Evolutionary conservation across 345 rosid genomes (phyloP), one percentile per base, ranked within the genome.

Genomic region (Corchorus capsularis): DNA sequence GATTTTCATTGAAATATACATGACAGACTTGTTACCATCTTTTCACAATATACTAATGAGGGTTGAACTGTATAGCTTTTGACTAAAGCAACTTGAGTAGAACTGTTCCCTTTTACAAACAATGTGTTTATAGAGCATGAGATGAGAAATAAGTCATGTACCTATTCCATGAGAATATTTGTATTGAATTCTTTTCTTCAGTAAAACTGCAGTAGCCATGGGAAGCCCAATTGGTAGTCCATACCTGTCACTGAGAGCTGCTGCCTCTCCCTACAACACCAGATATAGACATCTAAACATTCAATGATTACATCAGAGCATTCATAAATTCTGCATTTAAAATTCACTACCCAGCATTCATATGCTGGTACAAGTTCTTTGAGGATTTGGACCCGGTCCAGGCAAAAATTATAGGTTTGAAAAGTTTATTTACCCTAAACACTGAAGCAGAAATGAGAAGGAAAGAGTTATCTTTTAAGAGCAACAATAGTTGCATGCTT

Each of bases 91-190:
- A 47, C 6, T 3, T 47, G 35, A 20, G 56, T 49, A 49, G 1
- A 68, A 62, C 4, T 73, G 8, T 46, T 59, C 59, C 32, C 49
- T 73, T 34, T 41, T 14, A 54, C 2, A 20, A 71, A 14, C 49
- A 41, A n/a, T 22, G 17, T 17, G 13, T 12, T 17, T 50, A 37
- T 55, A 16, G 3, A 52, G 60, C 6, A 7, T 53, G 52, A 52
- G 46, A 72, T 45, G 39, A 27, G 6, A 59, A 43, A 72, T 60
- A 16, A 61, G 7, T 54, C 3, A 19, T 49, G n/a, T 87, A 93
- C 99, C 98, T 90, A 95, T 89, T 75, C 98, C 96, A 78, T 87
- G 93, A 73, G 98, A 89, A 78, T 79, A 95, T 65, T 90, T 88
- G 72, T 89, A 92, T 60, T 86, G 93, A 73, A 89, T 75, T 84